Conservation (phyloP, 371 early-diverging fungal genomes). For the Apophysomyces ossiformis region DNA sequence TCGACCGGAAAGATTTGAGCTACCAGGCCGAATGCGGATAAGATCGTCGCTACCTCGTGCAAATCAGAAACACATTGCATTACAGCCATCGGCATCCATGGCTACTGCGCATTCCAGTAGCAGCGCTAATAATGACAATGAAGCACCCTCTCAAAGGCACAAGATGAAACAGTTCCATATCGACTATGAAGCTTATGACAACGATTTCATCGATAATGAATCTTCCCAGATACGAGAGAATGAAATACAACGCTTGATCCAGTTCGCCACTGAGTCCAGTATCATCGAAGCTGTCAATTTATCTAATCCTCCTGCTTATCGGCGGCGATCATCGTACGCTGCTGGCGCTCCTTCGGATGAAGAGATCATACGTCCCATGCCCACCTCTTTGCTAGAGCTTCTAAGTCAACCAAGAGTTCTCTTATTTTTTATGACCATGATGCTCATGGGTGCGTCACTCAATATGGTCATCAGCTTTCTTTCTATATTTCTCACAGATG, state of each 20-base stretch:
- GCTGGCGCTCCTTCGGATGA: conserved; percentile 7
- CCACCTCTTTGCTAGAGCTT: conserved; percentile 45
- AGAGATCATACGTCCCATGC: conserved; percentile 20
- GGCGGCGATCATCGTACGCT: conserved; percentile 26
- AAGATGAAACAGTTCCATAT: conserved; percentile 38
- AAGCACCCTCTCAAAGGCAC: conserved; percentile 14
- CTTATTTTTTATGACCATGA: conserved; percentile 53
- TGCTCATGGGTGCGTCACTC: conserved; percentile 59
- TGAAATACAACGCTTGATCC: conserved; percentile 53
- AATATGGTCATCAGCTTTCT: conserved; percentile 57
- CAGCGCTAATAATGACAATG: not conserved
- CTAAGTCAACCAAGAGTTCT: conserved; percentile 44
- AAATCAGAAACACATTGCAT: not conserved
- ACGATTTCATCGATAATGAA: conserved; percentile 31
- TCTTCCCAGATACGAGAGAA: conserved; percentile 44
- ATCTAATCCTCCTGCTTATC: conserved; percentile 47
- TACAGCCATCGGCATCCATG: conserved; percentile 8
- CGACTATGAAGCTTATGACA: conserved; percentile 33
- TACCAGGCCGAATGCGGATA: not conserved
- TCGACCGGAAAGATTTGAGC: conserved; percentile 42
- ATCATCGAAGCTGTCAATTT: conserved; percentile 60
- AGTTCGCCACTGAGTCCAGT: conserved; percentile 59
- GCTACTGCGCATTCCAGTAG: not conserved
- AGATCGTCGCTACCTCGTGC: not conserved
- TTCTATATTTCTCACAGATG: conserved; percentile 51